These are phyloP conservation scores for Ananas comosus DNA, from an alignment of 176 grass and related monocot species.

Conservation along the genomic window DNA sequence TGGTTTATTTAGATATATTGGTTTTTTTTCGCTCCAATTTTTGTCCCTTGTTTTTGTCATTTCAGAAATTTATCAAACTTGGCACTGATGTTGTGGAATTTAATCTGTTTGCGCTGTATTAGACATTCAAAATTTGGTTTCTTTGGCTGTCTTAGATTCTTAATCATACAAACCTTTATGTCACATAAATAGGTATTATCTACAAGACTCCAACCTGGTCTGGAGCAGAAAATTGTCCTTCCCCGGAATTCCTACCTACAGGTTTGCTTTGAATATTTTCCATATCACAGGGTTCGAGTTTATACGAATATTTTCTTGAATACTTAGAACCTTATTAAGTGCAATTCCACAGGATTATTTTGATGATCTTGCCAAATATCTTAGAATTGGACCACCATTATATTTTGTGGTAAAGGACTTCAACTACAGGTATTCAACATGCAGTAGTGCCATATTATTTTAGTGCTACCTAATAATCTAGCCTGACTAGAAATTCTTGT, in stretches of 20 bases:
- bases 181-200: conserved; percentile 52
- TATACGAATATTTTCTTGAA: conserved; percentile 9
- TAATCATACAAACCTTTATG: neutral
- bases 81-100: no score
- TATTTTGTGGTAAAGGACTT: conserved; percentile 98
- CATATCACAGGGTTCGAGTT: neutral
- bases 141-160: neutral
- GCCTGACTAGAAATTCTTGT: neutral
- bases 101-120: no score
- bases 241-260: conserved; percentile 92
- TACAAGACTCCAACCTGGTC: conserved; percentile 75
- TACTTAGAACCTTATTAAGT: conserved; percentile 13
- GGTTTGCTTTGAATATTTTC: conserved; percentile 34
- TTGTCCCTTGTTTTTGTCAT: no score
- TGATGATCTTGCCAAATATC: conserved; percentile 71
- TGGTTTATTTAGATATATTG: no score
- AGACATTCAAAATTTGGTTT: neutral
- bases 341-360: conserved; percentile 64
- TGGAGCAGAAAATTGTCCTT: conserved; percentile 89
- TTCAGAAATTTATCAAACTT: no score
- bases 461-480: neutral
- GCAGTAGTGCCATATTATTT: neutral
- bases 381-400: conserved; percentile 89
- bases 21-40: no score
- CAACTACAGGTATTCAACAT: conserved; percentile 63